Evolutionary conservation across 2,329 filamentous ascomycete species (phyloP), one percentile per base, ranked within the genome.

Genomic region (Fusarium sp.): DNA sequence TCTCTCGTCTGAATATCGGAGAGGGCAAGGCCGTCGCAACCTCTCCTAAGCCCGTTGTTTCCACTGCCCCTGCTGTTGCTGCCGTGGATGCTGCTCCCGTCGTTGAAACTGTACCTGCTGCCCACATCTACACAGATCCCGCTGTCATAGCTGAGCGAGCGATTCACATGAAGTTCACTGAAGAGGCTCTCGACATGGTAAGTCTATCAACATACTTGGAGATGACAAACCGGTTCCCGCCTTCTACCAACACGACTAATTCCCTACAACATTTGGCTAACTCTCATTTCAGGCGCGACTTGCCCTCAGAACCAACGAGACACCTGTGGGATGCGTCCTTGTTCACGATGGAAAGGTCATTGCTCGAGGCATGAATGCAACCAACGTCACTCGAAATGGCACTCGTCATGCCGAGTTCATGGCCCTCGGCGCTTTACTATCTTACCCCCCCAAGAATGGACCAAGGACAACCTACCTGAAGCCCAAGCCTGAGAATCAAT

Each of bases 371-470:
- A 98, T 98, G 93, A 99, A 99, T 78, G 96, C 97, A 71, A 99
- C 96, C 58, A 99, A 98, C 78, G 88, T 93, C 75, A 96, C 93
- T 31, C 90, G 95, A 52, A 91, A 97, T 84, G 96, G 96, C 47
- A 98, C 96, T 50, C 91, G 95, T 31, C 96, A 99, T 81, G 96
- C 96, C 47, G 96, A 99, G 81, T 97, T 98, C 79, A 91, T 98
- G 83, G 96, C 95, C 52, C 87, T 99, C 50, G 85, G 84, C 22
- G 86, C 88, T 25, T 80, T 90, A 17, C 80, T 89, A 39, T 87
- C 86, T 18, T 83, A 84, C 49, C 79, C 81, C 2, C 71, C 72
- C 13, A 74, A 75, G 33, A 55, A 75, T 17, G 80, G 79, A 14
- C 76, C 76, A 11, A 72, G 70, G 41, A 79, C 80, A 20, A 81